Evolutionary conservation across 441 rosid species (phyloP), one percentile per base, ranked within the genome.

Genomic region (Arabidopsis lyrata): DNA sequence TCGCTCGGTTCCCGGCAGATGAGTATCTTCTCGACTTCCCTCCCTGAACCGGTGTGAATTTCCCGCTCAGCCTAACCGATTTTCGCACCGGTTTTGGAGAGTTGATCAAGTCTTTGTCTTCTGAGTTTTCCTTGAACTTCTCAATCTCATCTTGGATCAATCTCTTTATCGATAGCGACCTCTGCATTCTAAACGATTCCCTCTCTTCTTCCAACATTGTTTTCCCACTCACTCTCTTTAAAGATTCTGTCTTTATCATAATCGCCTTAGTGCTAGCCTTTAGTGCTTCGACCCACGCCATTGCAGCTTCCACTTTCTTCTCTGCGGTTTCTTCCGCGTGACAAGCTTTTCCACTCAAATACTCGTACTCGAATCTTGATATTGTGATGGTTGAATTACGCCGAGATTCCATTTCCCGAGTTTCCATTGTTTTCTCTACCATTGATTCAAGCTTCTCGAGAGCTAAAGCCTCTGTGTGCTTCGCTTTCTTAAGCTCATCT

Each of bases 211-310:
- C 85, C 80, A 84, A 48, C 67, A 82, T 78, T 62, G 79, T 84
- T 45, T 79, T 88, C 36, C 82, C 77, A 13, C 81, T 80, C 56
- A 81, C 81, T 80, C 82, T 78, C 6, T 79, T 82, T 34, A 79
- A 81, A 27, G 83, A 72, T 66, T 87, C 93, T 0, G 78, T 86
- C 78, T 83, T 88, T 83, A 89, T 86, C 80, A 76, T 2, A 59
- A 84, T 85, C 77, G 86, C 96, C 64, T 75, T 86, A 80, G 93
- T 94, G 70, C 89, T 89, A 0, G 91, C 86, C 81, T 84, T 87
- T 15, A 92, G 63, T 70, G 97, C 91, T 77, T 89, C 89, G 1
- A 92, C 84, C 97, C 97, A 92, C 6, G 97, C 92, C 84, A 84
- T 84, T 57, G 97, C 94, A 2, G 96, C 97, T 8, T 87, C 91